Evolutionary conservation across 352 stramenopile species (phyloP).

Genomic region (Albugo laibachii): DNA sequence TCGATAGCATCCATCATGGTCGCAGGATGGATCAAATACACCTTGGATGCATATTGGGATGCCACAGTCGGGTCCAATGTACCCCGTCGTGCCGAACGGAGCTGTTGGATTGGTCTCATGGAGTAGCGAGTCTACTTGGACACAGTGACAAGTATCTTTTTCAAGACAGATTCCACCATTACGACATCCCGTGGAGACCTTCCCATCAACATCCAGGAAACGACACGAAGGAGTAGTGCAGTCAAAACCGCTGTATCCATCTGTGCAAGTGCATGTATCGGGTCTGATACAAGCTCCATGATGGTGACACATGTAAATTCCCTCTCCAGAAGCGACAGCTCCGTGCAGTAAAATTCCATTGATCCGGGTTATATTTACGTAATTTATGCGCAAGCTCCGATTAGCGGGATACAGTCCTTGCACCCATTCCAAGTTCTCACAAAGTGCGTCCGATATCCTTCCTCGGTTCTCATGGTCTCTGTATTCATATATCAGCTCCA

Average conservation of each 20-base stretch:
- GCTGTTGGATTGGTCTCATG: slow-evolving; percentile 47
- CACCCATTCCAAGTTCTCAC: slow-evolving; percentile 75
- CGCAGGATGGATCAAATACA: slow-evolving; percentile 85
- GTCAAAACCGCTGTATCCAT: slow-evolving; percentile 87
- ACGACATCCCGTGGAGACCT: slow-evolving; percentile 62
- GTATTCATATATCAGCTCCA: slow-evolving; percentile 30
- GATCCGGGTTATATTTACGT: slow-evolving; percentile 81
- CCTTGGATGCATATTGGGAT: slow-evolving; percentile 92
- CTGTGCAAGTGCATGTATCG: slow-evolving; percentile 81
- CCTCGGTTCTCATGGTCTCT: slow-evolving; percentile 33
- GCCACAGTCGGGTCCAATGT: slow-evolving; percentile 83
- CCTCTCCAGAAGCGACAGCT: slow-evolving; percentile 50
- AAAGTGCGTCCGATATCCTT: slow-evolving; percentile 52
- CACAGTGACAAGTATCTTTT: slow-evolving; percentile 87
- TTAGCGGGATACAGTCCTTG: slow-evolving; percentile 83
- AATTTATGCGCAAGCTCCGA: slow-evolving; percentile 78
- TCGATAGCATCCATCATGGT: slow-evolving; percentile 81
- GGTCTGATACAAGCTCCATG: slow-evolving; percentile 81
- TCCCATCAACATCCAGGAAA: slow-evolving; percentile 35
- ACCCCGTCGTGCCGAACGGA: slow-evolving; percentile 79
- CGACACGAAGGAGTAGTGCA: slow-evolving; percentile 88
- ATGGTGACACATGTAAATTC: slow-evolving; percentile 91
- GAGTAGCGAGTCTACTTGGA: slow-evolving; percentile 74
- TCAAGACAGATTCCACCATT: slow-evolving; percentile 84
- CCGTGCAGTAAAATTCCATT: slow-evolving; percentile 53